These are phyloP conservation scores for Graphilbum fragrans DNA, from an alignment of 2,329 filamentous ascomycete species.

Conservation along the genomic window DNA sequence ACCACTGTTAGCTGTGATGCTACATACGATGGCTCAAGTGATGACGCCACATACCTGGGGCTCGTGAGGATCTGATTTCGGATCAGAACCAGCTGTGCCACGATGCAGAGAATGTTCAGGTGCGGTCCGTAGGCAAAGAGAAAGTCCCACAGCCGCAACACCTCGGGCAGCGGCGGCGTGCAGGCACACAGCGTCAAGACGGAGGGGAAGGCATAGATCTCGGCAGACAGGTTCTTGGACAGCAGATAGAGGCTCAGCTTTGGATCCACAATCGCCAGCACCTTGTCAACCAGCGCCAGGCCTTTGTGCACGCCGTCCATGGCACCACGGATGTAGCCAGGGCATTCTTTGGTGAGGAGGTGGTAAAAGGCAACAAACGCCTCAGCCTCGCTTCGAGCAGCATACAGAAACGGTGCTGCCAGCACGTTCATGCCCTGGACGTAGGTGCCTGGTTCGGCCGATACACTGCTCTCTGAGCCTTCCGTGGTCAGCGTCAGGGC, in stretches of 20 bases:
- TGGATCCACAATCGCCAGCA: constrained; percentile 80
- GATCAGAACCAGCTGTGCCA: constrained; percentile 85
- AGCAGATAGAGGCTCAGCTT: constrained; percentile 77
- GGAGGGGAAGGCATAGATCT: constrained; percentile 93
- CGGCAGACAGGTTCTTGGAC: constrained; percentile 76
- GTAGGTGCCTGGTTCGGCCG: constrained; percentile 66
- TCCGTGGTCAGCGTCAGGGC: constrained; percentile 51
- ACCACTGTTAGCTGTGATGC: not conserved
- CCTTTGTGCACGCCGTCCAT: constrained; percentile 97
- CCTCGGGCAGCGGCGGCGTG: constrained; percentile 87
- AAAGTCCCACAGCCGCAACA: constrained; percentile 91
- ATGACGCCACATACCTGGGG: constrained; percentile 49
- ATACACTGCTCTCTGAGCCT: constrained; percentile 44
- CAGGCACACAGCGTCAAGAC: constrained; percentile 92
- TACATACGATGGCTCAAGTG: too few relatives aligned
- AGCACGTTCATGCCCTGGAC: constrained; percentile 99
- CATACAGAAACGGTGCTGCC: constrained; percentile 89
- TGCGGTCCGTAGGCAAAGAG: constrained; percentile 92
- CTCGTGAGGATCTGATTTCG: constrained; percentile 73
- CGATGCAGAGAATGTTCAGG: constrained; percentile 90
- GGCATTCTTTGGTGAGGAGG: constrained; percentile 77
- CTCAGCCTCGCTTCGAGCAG: constrained; percentile 85
- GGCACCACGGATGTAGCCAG: constrained; percentile 85
- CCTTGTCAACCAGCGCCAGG: constrained; percentile 80
- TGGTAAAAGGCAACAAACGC: constrained; percentile 85